Conservation (phyloP, 805 yeast genomes). For the Lipomyces japonicus region DNA sequence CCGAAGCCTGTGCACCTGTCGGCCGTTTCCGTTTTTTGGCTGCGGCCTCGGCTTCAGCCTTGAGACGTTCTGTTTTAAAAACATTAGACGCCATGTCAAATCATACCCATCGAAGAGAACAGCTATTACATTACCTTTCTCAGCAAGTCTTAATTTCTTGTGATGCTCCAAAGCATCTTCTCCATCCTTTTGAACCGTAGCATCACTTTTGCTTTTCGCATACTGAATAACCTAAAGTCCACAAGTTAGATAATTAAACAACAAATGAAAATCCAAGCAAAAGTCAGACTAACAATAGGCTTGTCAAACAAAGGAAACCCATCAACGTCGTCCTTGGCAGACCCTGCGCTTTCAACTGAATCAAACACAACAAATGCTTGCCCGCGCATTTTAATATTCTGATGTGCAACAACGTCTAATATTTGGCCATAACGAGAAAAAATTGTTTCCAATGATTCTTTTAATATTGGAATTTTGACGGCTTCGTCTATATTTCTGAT, state of each 20-base stretch:
- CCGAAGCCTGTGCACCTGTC: constrained; percentile 20
- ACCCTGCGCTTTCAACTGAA: constrained; percentile 42
- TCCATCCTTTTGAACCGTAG: constrained; percentile 27
- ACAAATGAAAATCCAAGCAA: neutral
- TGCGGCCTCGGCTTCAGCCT: constrained; percentile 22
- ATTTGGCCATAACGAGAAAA: constrained; percentile 50
- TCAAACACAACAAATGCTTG: constrained; percentile 73
- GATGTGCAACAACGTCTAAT: constrained; percentile 52
- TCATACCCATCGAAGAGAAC: neutral
- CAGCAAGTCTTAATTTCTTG: constrained; percentile 23
- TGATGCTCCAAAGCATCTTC: constrained; percentile 31
- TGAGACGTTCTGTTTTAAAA: constrained; percentile 14
- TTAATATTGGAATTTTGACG: constrained; percentile 51
- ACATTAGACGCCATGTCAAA: too few relatives aligned
- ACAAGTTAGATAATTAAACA: neutral
- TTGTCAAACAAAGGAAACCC: constrained; percentile 44
- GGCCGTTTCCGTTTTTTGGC: constrained; percentile 24
- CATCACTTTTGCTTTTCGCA: constrained; percentile 49
- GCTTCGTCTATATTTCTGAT: constrained; percentile 70
- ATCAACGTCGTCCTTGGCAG: constrained; percentile 43
- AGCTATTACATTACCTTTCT: constrained; percentile 15
- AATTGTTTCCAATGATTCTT: constrained; percentile 41
- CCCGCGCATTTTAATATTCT: constrained; percentile 65
- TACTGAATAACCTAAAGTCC: constrained; percentile 36
- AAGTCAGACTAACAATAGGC: constrained; percentile 39